A percentile compares a stretch with the other conserved stretches of the same genome.
These are phyloP conservation scores for Aspergillus hancockii DNA, from an alignment of 495 filamentous ascomycete species.

Conservation along the genomic window DNA sequence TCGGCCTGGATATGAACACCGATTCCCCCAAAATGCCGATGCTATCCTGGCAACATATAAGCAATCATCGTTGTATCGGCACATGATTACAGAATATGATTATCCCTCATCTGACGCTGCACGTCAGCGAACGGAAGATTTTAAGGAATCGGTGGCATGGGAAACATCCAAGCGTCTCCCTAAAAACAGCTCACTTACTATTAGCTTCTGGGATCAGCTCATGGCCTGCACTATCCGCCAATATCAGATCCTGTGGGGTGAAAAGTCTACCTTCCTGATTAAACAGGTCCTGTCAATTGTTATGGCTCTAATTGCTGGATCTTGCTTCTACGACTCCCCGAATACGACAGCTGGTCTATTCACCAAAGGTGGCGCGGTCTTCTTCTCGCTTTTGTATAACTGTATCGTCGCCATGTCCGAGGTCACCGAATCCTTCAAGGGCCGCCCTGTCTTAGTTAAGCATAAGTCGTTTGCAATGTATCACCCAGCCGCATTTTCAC, in stretches of 20 bases:
- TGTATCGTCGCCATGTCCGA: conserved; percentile 71
- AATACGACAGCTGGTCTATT: conserved; percentile 48
- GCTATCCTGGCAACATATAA: conserved; percentile 40
- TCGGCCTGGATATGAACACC: conserved; percentile 51
- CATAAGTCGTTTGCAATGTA: conserved; percentile 77
- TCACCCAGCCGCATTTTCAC: conserved; percentile 68
- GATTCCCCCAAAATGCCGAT: conserved; percentile 49
- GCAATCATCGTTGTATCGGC: conserved; percentile 32
- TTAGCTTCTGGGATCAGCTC: conserved; percentile 59
- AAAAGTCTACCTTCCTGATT: conserved; percentile 60
- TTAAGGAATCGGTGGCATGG: conserved; percentile 46
- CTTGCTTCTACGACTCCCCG: conserved; percentile 43
- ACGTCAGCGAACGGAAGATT: conserved; percentile 45
- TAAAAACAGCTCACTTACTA: conserved; percentile 53
- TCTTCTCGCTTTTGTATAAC: conserved; percentile 77
- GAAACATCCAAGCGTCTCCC: conserved; percentile 44
- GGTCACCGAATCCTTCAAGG: conserved; percentile 67
- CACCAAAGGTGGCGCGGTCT: conserved; percentile 57
- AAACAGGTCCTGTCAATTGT: conserved; percentile 51
- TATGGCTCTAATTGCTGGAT: conserved; percentile 45
- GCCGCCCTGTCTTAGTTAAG: conserved; percentile 71
- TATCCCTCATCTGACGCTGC: conserved; percentile 50
- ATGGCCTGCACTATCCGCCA: conserved; percentile 54
- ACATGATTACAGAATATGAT: conserved; percentile 48
- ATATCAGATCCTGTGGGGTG: conserved; percentile 61